Conservation (phyloP, 257 asterid species). For the Buddleja alternifolia region DNA sequence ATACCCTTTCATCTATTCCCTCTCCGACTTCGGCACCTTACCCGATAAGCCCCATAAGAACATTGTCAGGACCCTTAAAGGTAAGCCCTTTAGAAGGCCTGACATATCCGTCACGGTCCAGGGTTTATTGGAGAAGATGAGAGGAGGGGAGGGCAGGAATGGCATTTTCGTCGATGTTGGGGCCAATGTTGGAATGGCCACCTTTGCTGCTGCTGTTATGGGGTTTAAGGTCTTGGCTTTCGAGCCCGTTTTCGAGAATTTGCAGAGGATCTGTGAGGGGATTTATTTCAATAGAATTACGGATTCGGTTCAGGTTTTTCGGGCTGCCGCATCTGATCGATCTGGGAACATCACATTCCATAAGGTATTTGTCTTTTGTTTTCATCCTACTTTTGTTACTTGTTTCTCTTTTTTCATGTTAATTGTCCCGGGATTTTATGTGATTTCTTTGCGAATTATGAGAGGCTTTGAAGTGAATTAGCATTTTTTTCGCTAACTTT, state of each 20-base stretch:
- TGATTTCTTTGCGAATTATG: not conserved
- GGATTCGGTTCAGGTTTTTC: conserved; percentile 71
- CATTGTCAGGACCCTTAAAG: conserved; percentile 81
- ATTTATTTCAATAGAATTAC: conserved; percentile 80
- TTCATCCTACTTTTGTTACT: not conserved
- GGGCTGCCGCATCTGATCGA: conserved; percentile 85
- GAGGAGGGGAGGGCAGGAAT: conserved; percentile 34
- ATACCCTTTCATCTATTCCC: conserved; percentile 84
- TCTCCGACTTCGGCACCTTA: conserved; percentile 78
- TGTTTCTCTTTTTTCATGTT: not conserved
- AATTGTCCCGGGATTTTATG: not conserved
- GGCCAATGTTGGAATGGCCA: conserved; percentile 98
- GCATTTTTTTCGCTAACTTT: conserved; percentile 4
- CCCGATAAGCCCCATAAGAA: conserved; percentile 99
- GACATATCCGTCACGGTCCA: conserved; percentile 92
- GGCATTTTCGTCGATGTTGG: conserved; percentile 91
- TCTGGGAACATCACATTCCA: conserved; percentile 85
- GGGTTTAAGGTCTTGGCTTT: conserved; percentile 91
- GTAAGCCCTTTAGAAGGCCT: conserved; percentile 84
- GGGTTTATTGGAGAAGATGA: conserved; percentile 65
- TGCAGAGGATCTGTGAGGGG: conserved; percentile 97
- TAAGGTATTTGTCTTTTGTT: conserved; percentile 49
- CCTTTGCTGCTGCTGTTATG: conserved; percentile 94
- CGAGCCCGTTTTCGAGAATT: conserved; percentile 96
- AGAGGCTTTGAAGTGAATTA: conserved; percentile 18